Conservation (phyloP, 441 rosid genomes). For the Jatropha podagrica region DNA sequence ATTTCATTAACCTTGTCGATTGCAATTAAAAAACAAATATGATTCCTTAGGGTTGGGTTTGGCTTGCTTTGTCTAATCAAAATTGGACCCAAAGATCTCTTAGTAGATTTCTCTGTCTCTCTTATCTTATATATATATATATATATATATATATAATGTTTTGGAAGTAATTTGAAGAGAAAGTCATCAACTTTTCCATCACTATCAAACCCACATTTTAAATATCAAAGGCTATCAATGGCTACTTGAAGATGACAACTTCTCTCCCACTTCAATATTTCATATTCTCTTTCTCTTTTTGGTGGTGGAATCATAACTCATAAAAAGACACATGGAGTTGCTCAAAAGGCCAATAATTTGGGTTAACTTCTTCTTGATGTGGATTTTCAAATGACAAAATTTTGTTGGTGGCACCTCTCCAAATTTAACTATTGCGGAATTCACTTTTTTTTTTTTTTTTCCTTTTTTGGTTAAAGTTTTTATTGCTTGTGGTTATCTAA, state of each 20-base stretch:
- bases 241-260: constrained; percentile 15
- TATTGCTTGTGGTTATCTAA: too few relatives aligned
- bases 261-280: constrained; percentile 16
- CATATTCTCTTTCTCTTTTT: neutral
- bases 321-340: neutral
- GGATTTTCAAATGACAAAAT: neutral
- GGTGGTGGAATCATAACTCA: neutral
- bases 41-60: constrained; percentile 32
- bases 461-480: neutral
- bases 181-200: constrained; percentile 27
- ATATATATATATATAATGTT: neutral
- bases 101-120: constrained; percentile 39
- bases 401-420: neutral
- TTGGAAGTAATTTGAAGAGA: constrained; percentile 30
- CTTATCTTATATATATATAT: neutral
- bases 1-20: constrained; percentile 21
- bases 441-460: neutral
- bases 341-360: constrained; percentile 1
- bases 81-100: constrained; percentile 37
- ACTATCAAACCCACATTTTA: constrained; percentile 1
- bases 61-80: constrained; percentile 41
- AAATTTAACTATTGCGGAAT: neutral
- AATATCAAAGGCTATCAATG: constrained; percentile 8
- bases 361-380: neutral
- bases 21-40: constrained; percentile 16